These are phyloP conservation scores for Aspergillus thermomutatus DNA, from an alignment of 2,329 filamentous ascomycete species.

Conservation along the genomic window DNA sequence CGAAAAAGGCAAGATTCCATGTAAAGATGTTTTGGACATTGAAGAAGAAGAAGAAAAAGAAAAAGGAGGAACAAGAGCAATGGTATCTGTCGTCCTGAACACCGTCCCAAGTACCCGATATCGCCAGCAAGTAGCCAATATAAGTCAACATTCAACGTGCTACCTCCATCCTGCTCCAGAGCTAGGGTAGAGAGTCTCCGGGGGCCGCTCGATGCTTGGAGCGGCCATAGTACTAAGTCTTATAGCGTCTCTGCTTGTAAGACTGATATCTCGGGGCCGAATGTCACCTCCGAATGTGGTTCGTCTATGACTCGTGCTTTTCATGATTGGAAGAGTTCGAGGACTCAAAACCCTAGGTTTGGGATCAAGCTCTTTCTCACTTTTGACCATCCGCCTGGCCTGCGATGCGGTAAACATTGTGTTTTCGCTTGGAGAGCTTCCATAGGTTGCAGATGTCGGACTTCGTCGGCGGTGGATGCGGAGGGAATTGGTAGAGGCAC, in stretches of 20 bases:
- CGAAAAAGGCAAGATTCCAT: conserved; percentile 12
- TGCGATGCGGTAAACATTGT: conserved; percentile 63
- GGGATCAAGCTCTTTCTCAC: conserved; percentile 55
- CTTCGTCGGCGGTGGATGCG: conserved; percentile 55
- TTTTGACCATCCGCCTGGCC: conserved; percentile 64
- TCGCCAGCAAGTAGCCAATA: conserved; percentile 14
- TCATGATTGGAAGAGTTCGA: conserved; percentile 57
- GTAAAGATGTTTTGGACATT: conserved; percentile 3
- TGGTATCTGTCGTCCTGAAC: conserved; percentile 31
- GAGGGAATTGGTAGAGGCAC: conserved; percentile 35
- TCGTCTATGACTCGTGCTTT: conserved; percentile 44
- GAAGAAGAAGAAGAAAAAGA: conserved; percentile 3
- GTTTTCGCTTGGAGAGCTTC: conserved; percentile 56
- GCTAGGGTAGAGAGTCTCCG: conserved; percentile 27
- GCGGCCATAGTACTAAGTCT: conserved; percentile 38
- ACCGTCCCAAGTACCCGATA: conserved; percentile 20
- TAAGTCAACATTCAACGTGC: conserved; percentile 7
- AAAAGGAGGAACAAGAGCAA: conserved; percentile 13
- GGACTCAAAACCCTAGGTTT: conserved; percentile 61
- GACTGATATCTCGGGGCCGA: conserved; percentile 37
- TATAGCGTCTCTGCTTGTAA: conserved; percentile 36
- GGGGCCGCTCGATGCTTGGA: conserved; percentile 30
- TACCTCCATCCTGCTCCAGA: conserved; percentile 24
- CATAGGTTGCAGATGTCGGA: conserved; percentile 47
- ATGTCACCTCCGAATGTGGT: conserved; percentile 42